Conservation (phyloP, 306 rosid species). For the Mucuna pruriens region DNA sequence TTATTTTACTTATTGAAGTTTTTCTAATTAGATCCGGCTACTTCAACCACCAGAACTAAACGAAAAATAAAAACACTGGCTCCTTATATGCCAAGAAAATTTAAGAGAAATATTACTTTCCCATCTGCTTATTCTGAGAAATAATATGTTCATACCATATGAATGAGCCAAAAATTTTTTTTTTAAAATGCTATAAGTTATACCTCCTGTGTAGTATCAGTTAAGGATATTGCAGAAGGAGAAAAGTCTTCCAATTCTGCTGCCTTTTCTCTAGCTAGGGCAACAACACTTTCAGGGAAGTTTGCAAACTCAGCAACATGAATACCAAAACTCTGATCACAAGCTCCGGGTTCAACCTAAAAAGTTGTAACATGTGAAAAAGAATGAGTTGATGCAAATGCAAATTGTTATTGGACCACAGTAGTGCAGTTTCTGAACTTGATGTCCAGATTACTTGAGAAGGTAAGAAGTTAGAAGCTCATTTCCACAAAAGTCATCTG, state of each 20-base stretch:
- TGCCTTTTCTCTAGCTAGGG: slow-evolving; percentile 96
- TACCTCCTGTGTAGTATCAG: slow-evolving; percentile 63
- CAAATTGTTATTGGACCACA: slow-evolving; percentile 8
- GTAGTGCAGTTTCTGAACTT: slow-evolving; percentile 15
- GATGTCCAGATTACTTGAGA: slow-evolving; percentile 25
- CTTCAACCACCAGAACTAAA: slow-evolving; percentile 23
- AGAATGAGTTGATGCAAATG: slow-evolving; percentile 30
- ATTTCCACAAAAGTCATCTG: not conserved
- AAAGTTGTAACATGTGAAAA: slow-evolving; percentile 38
- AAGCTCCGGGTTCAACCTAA: slow-evolving; percentile 98
- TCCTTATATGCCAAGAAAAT: slow-evolving; percentile 1
- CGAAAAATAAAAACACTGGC: not conserved
- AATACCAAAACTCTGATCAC: slow-evolving; percentile 98
- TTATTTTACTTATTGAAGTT: not conserved
- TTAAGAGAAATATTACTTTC: not conserved
- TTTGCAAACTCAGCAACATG: slow-evolving; percentile 98
- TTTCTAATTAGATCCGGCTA: slow-evolving; percentile 1
- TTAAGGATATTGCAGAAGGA: slow-evolving; percentile 53
- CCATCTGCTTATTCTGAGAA: slow-evolving; percentile 6
- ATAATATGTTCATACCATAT: slow-evolving; percentile 26
- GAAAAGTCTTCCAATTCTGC: slow-evolving; percentile 97
- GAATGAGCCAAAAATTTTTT: slow-evolving; percentile 10
- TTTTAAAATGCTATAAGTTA: not conserved
- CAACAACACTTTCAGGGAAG: slow-evolving; percentile 87
- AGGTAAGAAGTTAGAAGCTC: not conserved